Evolutionary conservation across 164 flowering plant genomes (phyloP).

Genomic region (Tinospora cordifolia): DNA sequence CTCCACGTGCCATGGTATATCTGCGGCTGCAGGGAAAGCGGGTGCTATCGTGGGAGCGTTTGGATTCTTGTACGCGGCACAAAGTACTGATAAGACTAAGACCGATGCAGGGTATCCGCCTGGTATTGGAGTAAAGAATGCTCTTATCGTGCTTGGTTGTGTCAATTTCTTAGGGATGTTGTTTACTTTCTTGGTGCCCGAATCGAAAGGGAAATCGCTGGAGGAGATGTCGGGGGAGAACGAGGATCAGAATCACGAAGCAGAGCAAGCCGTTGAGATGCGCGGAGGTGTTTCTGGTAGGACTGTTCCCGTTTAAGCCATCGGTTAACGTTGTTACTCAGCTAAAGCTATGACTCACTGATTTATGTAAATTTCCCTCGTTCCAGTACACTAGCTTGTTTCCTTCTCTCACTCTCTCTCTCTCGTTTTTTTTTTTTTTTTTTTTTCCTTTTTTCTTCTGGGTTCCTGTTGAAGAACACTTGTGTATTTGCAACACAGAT

Average conservation of each 20-base stretch:
- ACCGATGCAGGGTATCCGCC: slow-evolving; percentile 18
- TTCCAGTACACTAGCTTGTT: too few species aligned
- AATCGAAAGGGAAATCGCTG: slow-evolving; percentile 18
- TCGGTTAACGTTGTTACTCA: too few species aligned
- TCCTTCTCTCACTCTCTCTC: too few species aligned
- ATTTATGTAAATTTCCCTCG: too few species aligned
- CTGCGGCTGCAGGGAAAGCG: slow-evolving; percentile 15
- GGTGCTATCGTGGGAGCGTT: slow-evolving; percentile 19
- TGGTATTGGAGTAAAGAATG: slow-evolving; percentile 17
- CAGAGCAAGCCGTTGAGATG: background rate
- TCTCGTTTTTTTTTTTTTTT: too few species aligned
- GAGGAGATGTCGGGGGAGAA: slow-evolving; percentile 22
- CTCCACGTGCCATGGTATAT: slow-evolving; percentile 18
- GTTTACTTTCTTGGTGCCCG: slow-evolving; percentile 18
- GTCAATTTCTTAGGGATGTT: slow-evolving; percentile 14
- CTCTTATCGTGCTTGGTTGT: slow-evolving; percentile 13
- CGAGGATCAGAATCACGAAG: background rate
- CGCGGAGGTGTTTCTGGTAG: background rate
- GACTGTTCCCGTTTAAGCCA: slow-evolving; percentile 6
- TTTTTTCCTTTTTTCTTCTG: too few species aligned
- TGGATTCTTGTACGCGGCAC: slow-evolving; percentile 16
- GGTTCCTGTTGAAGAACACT: too few species aligned
- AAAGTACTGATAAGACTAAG: slow-evolving; percentile 9
- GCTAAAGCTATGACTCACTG: too few species aligned
- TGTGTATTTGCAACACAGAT: too few species aligned